Percentiles rank a stretch among this genome's conserved stretches.
These are phyloP conservation scores for Aspergillus sp. DNA, from an alignment of 2,329 filamentous ascomycete species.

Conservation along the genomic window DNA sequence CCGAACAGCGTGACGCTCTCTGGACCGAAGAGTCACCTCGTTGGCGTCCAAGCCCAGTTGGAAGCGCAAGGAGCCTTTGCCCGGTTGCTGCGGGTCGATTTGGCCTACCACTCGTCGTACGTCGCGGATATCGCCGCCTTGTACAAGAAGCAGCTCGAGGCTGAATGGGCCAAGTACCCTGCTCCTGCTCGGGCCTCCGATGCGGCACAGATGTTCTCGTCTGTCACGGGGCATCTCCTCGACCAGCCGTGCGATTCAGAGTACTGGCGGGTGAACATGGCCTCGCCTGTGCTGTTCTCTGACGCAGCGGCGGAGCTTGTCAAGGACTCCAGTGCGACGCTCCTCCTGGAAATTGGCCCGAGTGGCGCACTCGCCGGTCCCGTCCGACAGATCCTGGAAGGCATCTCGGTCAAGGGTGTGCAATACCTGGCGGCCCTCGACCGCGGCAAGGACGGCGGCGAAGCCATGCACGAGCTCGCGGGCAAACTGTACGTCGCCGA, in stretches of 20 bases:
- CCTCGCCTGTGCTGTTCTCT: constrained; percentile 13
- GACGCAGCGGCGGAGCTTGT: constrained; percentile 6
- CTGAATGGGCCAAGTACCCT: background rate
- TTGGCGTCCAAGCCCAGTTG: constrained; percentile 28
- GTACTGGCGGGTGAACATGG: constrained; percentile 20
- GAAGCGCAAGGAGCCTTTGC: constrained; percentile 29
- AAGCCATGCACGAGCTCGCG: background rate
- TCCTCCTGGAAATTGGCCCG: constrained; percentile 20
- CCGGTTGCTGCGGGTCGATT: constrained; percentile 29
- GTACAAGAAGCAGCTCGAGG: constrained; percentile 23
- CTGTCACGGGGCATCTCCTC: constrained; percentile 7
- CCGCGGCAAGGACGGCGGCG: constrained; percentile 27
- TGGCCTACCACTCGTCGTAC: constrained; percentile 34
- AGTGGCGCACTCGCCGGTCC: constrained; percentile 12
- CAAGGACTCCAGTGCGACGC: background rate
- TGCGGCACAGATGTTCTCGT: constrained; percentile 13
- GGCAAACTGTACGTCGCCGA: background rate
- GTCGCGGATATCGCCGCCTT: constrained; percentile 28
- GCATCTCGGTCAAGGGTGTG: background rate
- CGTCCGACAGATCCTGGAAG: constrained; percentile 10
- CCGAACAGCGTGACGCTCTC: constrained; percentile 44
- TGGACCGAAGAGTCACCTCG: constrained; percentile 20
- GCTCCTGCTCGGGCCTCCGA: background rate
- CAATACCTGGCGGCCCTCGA: constrained; percentile 32
- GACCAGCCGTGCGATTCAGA: background rate